Conservation (phyloP, 1,139 yeast genomes). For the Ogataea hybrid region DNA sequence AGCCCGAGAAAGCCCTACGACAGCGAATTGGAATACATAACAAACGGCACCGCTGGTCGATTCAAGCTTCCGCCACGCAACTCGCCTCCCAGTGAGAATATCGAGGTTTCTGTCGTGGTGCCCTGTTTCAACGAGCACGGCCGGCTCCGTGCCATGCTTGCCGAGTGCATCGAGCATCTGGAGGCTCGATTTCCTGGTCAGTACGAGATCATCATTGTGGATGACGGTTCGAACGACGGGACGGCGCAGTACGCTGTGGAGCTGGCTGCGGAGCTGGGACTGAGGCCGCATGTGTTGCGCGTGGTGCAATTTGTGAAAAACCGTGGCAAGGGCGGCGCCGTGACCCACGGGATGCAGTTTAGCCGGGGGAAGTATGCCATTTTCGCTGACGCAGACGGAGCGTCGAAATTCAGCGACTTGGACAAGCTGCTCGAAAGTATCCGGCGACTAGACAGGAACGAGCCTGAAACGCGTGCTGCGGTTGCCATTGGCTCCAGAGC, state of each 20-base stretch:
- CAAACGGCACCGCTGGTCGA: slow-evolving; percentile 31
- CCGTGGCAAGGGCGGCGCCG: slow-evolving; percentile 98
- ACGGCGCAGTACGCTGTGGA: slow-evolving; percentile 71
- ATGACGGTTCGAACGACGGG: slow-evolving; percentile 87
- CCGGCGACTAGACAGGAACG: slow-evolving; percentile 29
- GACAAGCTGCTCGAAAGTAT: slow-evolving; percentile 49
- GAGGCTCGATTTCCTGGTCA: slow-evolving; percentile 32
- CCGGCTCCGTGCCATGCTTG: slow-evolving; percentile 72
- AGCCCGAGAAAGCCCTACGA: slow-evolving; percentile 56
- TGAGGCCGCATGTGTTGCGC: slow-evolving; percentile 61
- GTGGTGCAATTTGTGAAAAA: slow-evolving; percentile 68
- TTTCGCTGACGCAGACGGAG: slow-evolving; percentile 99
- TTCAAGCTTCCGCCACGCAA: slow-evolving; percentile 22
- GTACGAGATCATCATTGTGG: slow-evolving; percentile 84
- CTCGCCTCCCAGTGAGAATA: slow-evolving; percentile 26
- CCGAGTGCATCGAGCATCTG: slow-evolving; percentile 67
- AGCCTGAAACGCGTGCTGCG: slow-evolving; percentile 39
- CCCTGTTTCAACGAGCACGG: slow-evolving; percentile 89
- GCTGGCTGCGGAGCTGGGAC: slow-evolving; percentile 51
- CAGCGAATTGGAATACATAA: slow-evolving; percentile 49
- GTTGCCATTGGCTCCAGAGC: slow-evolving; percentile 93
- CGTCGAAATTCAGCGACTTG: slow-evolving; percentile 77
- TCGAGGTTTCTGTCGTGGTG: slow-evolving; percentile 71
- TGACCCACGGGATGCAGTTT: slow-evolving; percentile 85
- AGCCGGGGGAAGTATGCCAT: slow-evolving; percentile 70